Evolutionary conservation across 2,329 filamentous ascomycete genomes (phyloP), one percentile per base, ranked within the genome.

Genomic region (Apiospora saccharicola): DNA sequence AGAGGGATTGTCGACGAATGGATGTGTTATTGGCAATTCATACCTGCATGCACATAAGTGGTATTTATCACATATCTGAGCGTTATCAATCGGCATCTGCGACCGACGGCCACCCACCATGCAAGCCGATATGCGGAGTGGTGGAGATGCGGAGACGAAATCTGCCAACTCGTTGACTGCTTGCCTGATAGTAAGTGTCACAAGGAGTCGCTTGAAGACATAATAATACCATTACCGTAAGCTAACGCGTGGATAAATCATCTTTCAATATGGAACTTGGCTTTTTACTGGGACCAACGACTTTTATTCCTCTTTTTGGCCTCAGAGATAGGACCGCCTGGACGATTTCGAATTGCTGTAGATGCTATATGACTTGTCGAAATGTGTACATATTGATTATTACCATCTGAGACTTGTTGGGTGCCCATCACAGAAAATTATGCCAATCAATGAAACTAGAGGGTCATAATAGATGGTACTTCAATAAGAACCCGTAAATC

Each of bases 101-200:
- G 7, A 41, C 57, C 57, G 57, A 24, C 1, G 19, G 34, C 19
- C 10, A 41, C 19, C 19, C 57, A 41, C 19, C n/a, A 13, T 24
- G 22, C 19, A n/a, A n/a, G 57, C 57, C 57, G 57, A 64, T 64
- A 19, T 64, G 57, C 57, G 57, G 57, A 64, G 57, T n/a, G 57
- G 57, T 64, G 57, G 57, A 64, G 19, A 10, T 37, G 53, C 34
- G 19, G 57, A 41, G 57, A 24, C 34, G 30, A n/a, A 34, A 22
- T 6, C 22, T 2, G 34, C 16, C 57, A 5, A 64, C 41, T n/a
- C 22, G 19, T 64, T 6, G 34, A 41, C 34, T 30, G 26, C 26
- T 30, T 30, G 26, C 26, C 26, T 22, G 34, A 7, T 24, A n/a
- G 19, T 24, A 51, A 64, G 22, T 14, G 16, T 7, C 16, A 10